Evolutionary conservation across 805 yeast genomes (phyloP).

Genomic region (Babjeviella inositovora): DNA sequence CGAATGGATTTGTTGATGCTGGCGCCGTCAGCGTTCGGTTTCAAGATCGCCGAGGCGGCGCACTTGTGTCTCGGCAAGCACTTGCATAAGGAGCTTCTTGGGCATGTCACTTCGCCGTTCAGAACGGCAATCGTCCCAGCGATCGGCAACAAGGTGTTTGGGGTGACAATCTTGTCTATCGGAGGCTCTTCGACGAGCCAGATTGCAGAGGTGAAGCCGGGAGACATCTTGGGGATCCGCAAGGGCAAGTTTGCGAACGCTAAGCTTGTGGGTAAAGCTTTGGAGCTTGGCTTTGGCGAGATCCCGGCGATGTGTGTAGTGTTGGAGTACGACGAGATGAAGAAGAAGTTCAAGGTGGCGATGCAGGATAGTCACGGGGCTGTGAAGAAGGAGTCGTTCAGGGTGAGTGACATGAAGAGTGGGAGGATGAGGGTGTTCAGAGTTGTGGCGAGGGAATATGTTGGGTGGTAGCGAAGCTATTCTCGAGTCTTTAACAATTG

Average conservation of each 20-base stretch:
- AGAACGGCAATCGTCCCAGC: no score
- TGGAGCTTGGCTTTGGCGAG: conserved; percentile 41
- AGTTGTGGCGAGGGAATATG: conserved; percentile 52
- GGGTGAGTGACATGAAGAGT: conserved; percentile 53
- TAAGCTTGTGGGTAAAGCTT: no score
- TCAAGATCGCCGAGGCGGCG: conserved; percentile 8
- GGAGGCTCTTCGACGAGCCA: no score
- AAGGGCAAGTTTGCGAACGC: conserved; percentile 63
- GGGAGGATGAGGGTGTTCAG: conserved; percentile 77
- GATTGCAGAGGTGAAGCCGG: conserved; percentile 54
- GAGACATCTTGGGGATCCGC: conserved; percentile 69
- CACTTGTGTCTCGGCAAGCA: conserved; percentile 9
- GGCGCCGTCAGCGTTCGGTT: conserved; percentile 11
- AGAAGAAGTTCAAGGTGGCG: conserved; percentile 54
- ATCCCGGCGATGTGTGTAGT: conserved; percentile 45
- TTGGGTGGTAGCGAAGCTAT: conserved; percentile 79
- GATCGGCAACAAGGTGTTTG: conserved; percentile 48
- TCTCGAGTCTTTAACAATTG: no score
- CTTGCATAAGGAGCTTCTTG: conserved; percentile 2
- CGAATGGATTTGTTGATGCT: conserved; percentile 32
- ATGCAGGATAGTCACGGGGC: conserved; percentile 35
- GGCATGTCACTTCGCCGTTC: no score
- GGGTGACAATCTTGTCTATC: no score
- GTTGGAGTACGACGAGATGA: conserved; percentile 56
- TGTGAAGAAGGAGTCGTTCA: conserved; percentile 44